These are phyloP conservation scores for Paecilomyces sp. DNA, from an alignment of 2,329 filamentous ascomycete species.

Conservation along the genomic window DNA sequence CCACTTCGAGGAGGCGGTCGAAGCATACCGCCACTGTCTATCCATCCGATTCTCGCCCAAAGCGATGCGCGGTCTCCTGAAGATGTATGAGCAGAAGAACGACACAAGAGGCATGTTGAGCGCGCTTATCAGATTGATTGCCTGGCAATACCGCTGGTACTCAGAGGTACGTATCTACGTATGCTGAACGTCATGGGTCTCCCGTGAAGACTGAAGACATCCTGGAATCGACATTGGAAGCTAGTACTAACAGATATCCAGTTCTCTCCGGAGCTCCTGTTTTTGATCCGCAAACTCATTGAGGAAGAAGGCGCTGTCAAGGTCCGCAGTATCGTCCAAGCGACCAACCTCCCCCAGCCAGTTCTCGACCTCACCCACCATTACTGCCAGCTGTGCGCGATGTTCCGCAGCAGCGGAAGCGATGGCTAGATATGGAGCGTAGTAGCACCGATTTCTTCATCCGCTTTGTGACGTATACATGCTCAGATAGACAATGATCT, in stretches of 20 bases:
- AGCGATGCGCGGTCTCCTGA: slow-evolving; percentile 77
- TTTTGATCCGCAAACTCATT: slow-evolving; percentile 82
- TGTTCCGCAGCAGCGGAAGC: slow-evolving; percentile 88
- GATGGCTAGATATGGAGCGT: slow-evolving; percentile 55
- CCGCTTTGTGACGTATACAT: neutral
- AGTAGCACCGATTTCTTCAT: neutral
- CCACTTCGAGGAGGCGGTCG: slow-evolving; percentile 81
- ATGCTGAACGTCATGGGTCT: neutral
- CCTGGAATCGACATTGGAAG: too few relatives aligned
- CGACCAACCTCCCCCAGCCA: slow-evolving; percentile 84
- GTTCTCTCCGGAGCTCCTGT: slow-evolving; percentile 88
- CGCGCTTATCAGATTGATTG: slow-evolving; percentile 82
- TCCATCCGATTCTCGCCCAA: slow-evolving; percentile 87
- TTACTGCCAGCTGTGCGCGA: slow-evolving; percentile 89
- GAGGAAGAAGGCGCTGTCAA: slow-evolving; percentile 98
- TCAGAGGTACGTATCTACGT: slow-evolving; percentile 59
- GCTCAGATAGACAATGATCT: neutral
- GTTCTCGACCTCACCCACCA: slow-evolving; percentile 93
- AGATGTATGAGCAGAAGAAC: slow-evolving; percentile 67
- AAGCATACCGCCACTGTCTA: slow-evolving; percentile 86
- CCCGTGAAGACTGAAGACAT: too few relatives aligned
- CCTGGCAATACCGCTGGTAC: slow-evolving; percentile 99
- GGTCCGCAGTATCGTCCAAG: slow-evolving; percentile 93
- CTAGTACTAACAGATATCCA: slow-evolving; percentile 23
- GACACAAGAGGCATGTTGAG: slow-evolving; percentile 75